Percentiles rank a stretch among this genome's conserved stretches.
Conservation (phyloP, 768 basidiomycete species). For the Tricholoma matsutake region DNA sequence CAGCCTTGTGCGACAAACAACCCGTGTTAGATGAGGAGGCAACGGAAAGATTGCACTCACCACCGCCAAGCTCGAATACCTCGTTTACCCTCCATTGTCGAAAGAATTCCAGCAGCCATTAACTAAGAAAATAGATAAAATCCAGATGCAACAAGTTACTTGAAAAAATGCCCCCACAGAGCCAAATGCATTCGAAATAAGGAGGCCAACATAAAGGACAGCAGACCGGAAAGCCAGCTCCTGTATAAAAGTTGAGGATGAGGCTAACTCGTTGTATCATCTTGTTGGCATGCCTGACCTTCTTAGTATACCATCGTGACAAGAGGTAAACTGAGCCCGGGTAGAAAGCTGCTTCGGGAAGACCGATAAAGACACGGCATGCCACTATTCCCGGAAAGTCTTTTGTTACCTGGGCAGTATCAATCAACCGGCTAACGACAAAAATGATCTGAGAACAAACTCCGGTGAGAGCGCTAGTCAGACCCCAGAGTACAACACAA, state of each 20-base stretch:
- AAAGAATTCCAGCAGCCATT: constrained; percentile 76
- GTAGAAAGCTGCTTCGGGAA: constrained; percentile 68
- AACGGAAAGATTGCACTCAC: constrained; percentile 28
- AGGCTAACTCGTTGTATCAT: not conserved
- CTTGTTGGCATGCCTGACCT: constrained; percentile 30
- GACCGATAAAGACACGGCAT: constrained; percentile 58
- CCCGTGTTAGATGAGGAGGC: not conserved
- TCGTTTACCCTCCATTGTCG: constrained; percentile 61
- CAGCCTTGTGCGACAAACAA: constrained; percentile 38
- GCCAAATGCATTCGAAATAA: constrained; percentile 68
- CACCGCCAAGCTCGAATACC: constrained; percentile 74
- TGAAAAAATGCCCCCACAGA: constrained; percentile 35
- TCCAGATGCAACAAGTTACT: not conserved
- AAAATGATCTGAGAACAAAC: constrained; percentile 27
- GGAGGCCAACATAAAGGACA: constrained; percentile 54
- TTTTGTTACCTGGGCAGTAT: constrained; percentile 41
- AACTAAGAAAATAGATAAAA: constrained; percentile 36
- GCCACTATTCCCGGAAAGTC: constrained; percentile 54
- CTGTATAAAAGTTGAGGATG: constrained; percentile 28
- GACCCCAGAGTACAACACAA: constrained; percentile 61
- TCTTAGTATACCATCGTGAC: constrained; percentile 56
- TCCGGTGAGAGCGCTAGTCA: constrained; percentile 61
- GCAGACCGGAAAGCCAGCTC: constrained; percentile 67
- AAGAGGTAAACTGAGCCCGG: constrained; percentile 50
- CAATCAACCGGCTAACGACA: not conserved